Evolutionary conservation across 2,329 filamentous ascomycete genomes (phyloP).

Genomic region (Helotiales sp.): DNA sequence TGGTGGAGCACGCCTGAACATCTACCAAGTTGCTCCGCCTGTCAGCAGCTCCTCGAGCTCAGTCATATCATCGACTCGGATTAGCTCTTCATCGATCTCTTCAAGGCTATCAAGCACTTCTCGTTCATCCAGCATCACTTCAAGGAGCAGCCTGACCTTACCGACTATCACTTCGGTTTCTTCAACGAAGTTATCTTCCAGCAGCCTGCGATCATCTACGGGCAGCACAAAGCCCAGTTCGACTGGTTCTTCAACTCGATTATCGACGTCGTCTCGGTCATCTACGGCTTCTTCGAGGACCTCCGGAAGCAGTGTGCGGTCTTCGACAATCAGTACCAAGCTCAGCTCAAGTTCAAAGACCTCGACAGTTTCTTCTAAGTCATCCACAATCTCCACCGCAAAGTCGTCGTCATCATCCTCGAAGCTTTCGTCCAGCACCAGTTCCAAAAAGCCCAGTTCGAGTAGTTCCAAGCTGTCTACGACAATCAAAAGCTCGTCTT

Average conservation of each 20-base stretch:
- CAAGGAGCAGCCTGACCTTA: background rate
- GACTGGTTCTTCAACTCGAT: background rate
- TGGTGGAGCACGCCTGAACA: constrained; percentile 32
- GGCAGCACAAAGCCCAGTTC: background rate
- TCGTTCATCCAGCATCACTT: background rate
- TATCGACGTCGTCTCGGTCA: background rate
- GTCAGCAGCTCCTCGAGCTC: constrained; percentile 8
- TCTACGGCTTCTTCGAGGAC: background rate
- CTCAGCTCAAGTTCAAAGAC: background rate
- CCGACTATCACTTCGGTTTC: background rate
- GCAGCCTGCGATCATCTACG: background rate
- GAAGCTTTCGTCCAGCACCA: background rate
- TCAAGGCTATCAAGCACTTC: background rate
- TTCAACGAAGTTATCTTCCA: background rate
- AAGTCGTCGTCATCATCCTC: background rate
- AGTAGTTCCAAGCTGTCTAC: constrained; percentile 8
- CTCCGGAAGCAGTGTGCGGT: background rate
- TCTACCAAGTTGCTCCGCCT: constrained; percentile 41
- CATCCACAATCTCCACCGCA: background rate
- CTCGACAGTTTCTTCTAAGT: background rate
- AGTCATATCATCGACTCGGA: background rate
- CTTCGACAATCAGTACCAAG: background rate
- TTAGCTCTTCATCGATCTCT: background rate
- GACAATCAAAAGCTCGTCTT: background rate
- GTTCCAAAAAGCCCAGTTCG: background rate